A percentile compares a stretch with the other conserved stretches of the same genome.
phyloP scores from a whole-genome alignment of 331 rosid species.

The Pyracantha coccinea region DNA sequence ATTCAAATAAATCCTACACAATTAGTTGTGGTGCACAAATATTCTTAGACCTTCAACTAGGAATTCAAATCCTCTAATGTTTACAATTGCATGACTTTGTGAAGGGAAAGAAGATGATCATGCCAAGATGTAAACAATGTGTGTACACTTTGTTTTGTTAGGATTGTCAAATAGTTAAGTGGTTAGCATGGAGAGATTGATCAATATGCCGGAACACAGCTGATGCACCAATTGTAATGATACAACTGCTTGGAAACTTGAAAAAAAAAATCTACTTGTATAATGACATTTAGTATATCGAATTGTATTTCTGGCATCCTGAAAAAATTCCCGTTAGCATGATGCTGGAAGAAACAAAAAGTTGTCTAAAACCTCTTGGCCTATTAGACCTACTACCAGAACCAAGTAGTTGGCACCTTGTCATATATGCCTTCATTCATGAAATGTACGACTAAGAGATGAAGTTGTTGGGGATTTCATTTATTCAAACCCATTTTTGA shows the following conservation, averaged over 20 bases:
- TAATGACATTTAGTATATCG: no score
- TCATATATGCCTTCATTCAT: not conserved
- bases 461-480: not conserved
- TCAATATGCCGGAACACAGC: no score
- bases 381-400: not conserved
- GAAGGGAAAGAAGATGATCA: not conserved
- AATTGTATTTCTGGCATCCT: fast-evolving
- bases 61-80: not conserved
- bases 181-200: not conserved
- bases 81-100: not conserved
- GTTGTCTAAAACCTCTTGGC: not conserved
- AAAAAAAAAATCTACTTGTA: no score
- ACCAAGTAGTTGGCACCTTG: not conserved
- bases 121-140: not conserved
- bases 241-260: no score
- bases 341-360: not conserved
- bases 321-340: not conserved
- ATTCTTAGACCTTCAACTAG: not conserved
- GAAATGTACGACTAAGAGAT: not conserved
- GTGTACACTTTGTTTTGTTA: not conserved
- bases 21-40: no score
- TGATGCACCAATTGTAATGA: no score
- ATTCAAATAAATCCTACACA: no score
- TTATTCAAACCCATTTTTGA: not conserved
- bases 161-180: not conserved